Base-by-base conservation (phyloP, 2,329 filamentous ascomycete genomes). In the Cordyceps farinosa region DNA sequence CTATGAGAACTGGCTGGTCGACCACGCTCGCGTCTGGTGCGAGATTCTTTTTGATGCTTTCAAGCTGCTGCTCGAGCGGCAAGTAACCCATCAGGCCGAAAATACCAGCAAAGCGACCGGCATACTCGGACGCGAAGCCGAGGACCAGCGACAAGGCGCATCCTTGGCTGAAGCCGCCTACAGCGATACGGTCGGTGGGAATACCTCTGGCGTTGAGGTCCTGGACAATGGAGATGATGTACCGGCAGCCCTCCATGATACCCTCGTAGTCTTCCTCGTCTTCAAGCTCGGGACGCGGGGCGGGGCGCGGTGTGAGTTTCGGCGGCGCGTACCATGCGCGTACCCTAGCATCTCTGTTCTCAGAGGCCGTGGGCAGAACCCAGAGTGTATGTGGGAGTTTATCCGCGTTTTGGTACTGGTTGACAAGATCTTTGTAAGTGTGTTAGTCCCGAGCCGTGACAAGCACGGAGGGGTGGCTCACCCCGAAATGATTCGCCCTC, bases 221-320 rank as follows among this genome's bases (percentile, higher is more conserved):
- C 11, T 61, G 34, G 2, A 61, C 47, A 9, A 61, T 51, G 11
- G 44, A 51, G 3, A 22, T 36, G 29, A 61, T 61, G 15, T 61
- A 61, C n/a, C 40, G 17, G 15, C 27, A 51, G 38, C 57, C 53
- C 36, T 51, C 30, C 32, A 61, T 36, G 36, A 61, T 51, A 36
- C 57, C 56, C n/a, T 59, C 56, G 22, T 51, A 32, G 32, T 59
- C 45, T 38, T 59, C 57, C n/a, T 61, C 48, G 6, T 61, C 57
- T 34, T 61, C 57, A 3, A 61, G 47, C 29, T 61, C 57, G 5
- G 57, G 57, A 8, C 57, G 45, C 29, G 57, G 47, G 6, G 47
- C 36, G 6, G 48, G 58, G 27, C 58, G 32, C 11, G 38, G 22
- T 15, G 34, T 62, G 32, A 62, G 38, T 27, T 54, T 45, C 7